Conservation (phyloP, 164 flowering plant species). For the Houttuynia cordata region DNA sequence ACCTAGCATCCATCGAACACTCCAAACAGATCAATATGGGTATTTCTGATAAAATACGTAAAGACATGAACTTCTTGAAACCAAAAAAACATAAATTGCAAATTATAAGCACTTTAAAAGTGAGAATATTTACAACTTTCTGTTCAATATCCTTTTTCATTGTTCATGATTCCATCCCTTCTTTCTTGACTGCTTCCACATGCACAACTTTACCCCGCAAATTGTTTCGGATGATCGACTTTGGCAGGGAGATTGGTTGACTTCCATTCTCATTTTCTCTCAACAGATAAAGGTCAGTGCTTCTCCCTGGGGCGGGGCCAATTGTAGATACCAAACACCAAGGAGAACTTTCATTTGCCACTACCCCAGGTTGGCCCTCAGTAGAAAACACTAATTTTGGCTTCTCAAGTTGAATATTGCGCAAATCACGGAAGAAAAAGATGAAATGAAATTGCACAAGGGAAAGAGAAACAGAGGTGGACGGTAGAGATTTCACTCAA, state of each 20-base stretch:
- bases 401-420: slow-evolving; percentile 95
- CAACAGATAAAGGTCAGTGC: slow-evolving; percentile 71
- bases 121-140: slow-evolving; percentile 21
- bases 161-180: slow-evolving; percentile 85
- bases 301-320: slow-evolving; percentile 98
- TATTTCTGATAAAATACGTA: background rate
- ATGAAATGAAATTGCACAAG: background rate
- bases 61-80: background rate
- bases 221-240: slow-evolving; percentile 66
- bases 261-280: slow-evolving; percentile 40
- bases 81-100: background rate
- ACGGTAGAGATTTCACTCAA: too few species aligned
- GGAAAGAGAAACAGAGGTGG: too few species aligned
- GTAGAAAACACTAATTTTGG: slow-evolving; percentile 89
- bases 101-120: background rate
- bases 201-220: slow-evolving; percentile 88
- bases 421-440: slow-evolving; percentile 73
- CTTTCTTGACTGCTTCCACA: slow-evolving; percentile 75
- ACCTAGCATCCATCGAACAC: too few species aligned
- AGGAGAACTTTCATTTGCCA: slow-evolving; percentile 99
- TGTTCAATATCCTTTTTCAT: slow-evolving; percentile 30
- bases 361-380: slow-evolving; percentile 94
- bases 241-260: slow-evolving; percentile 23
- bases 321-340: slow-evolving; percentile 93
- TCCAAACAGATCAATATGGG: too few species aligned